Conservation (phyloP, 75 land plant species). For the Larix kaempferi region DNA sequence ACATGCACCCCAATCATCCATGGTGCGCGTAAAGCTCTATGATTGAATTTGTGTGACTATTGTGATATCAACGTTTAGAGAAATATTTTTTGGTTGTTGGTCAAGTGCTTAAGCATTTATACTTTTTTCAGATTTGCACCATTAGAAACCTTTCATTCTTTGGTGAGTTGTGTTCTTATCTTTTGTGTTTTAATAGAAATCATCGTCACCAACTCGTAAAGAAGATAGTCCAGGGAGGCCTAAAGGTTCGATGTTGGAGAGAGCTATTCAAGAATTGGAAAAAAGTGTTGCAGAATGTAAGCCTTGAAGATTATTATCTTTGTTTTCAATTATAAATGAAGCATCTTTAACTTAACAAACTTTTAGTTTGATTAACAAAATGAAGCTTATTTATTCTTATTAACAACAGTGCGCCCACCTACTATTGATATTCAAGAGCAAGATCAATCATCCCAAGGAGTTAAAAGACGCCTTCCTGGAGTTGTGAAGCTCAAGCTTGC, state of each 20-base stretch:
- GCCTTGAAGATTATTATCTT: conserved; percentile 9
- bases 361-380: background rate
- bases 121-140: background rate
- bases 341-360: background rate
- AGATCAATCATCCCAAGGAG: conserved; percentile 50
- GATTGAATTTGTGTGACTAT: too few species aligned
- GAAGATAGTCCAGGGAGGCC: conserved; percentile 65
- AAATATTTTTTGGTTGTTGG: background rate
- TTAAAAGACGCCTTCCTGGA: conserved; percentile 79
- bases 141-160: background rate
- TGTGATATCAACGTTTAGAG: background rate
- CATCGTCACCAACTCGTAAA: conserved; percentile 33
- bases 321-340: background rate
- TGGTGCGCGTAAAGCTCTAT: too few species aligned
- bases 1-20: too few species aligned
- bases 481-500: conserved; percentile 90
- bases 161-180: background rate
- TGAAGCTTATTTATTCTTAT: conserved; percentile 7
- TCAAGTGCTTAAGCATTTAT: background rate
- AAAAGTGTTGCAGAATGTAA: conserved; percentile 77
- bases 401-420: conserved; percentile 63
- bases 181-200: conserved; percentile 31
- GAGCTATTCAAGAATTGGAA: conserved; percentile 84
- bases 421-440: conserved; percentile 58
- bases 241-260: conserved; percentile 75